Evolutionary conservation across 2,329 filamentous ascomycete genomes (phyloP).

Genomic region (Aspergillus ibericus): DNA sequence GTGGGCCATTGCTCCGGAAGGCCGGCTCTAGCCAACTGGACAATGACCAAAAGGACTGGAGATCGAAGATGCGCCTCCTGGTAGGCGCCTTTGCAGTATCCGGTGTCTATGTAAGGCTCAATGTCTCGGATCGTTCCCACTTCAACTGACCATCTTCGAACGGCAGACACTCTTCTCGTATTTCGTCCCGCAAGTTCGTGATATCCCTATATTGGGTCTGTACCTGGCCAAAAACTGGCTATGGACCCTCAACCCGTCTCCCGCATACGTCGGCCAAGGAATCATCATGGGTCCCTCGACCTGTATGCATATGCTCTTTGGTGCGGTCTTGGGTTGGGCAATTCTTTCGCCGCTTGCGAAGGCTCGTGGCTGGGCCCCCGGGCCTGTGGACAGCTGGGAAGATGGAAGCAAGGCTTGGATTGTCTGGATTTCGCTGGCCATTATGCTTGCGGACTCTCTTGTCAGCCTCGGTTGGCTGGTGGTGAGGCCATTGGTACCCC

Average conservation of each 20-base stretch:
- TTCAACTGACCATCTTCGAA: conserved; percentile 14
- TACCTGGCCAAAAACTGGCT: conserved; percentile 77
- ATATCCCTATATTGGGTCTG: conserved; percentile 81
- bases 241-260: conserved; percentile 93
- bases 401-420: conserved; percentile 97
- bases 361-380: conserved; percentile 81
- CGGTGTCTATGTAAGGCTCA: conserved; percentile 50
- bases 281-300: conserved; percentile 98
- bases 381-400: conserved; percentile 83
- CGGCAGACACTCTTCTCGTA: conserved; percentile 80
- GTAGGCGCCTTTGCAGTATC: conserved; percentile 61
- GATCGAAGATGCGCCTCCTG: conserved; percentile 60
- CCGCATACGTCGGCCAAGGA: conserved; percentile 96
- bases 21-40: conserved; percentile 30
- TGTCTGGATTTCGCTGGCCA: conserved; percentile 91
- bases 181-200: conserved; percentile 81
- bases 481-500: conserved; percentile 59
- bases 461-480: conserved; percentile 82
- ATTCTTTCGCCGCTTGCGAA: conserved; percentile 88
- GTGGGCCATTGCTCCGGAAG: conserved; percentile 54
- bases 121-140: not conserved
- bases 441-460: conserved; percentile 93
- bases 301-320: conserved; percentile 91
- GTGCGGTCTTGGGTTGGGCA: conserved; percentile 86
- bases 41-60: conserved; percentile 56